phyloP scores from a whole-genome alignment of 441 rosid genomes.

The Pelargonium fulgidum region DNA sequence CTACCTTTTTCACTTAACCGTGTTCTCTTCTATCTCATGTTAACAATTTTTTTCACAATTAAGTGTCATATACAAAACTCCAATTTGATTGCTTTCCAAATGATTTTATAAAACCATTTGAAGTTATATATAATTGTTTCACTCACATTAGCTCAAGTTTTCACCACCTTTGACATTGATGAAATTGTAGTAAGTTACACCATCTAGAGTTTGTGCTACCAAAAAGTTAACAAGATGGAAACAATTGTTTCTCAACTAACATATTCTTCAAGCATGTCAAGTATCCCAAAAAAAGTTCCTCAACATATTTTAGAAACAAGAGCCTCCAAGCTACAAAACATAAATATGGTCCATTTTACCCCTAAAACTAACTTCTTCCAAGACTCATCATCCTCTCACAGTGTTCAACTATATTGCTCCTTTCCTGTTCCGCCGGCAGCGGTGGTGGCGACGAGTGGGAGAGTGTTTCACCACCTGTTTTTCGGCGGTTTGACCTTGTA shows the following conservation, averaged over 20 bases:
- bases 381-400: slow-evolving; percentile 7
- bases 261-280: not conserved
- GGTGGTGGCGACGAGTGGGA: not conserved
- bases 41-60: too few relatives aligned
- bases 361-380: slow-evolving; percentile 19
- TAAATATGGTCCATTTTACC: slow-evolving; percentile 14
- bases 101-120: too few relatives aligned
- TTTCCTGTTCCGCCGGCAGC: not conserved
- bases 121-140: too few relatives aligned
- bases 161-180: not conserved
- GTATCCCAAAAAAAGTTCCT: slow-evolving; percentile 21
- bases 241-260: not conserved
- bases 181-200: not conserved
- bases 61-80: too few relatives aligned
- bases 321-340: slow-evolving; percentile 21
- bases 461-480: slow-evolving; percentile 63
- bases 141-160: not conserved
- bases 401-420: slow-evolving; percentile 11
- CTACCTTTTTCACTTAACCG: too few relatives aligned
- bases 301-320: slow-evolving; percentile 14
- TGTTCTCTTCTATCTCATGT: too few relatives aligned
- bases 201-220: not conserved
- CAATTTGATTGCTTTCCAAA: too few relatives aligned
- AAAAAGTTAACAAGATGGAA: not conserved
- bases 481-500: slow-evolving; percentile 94